These are phyloP conservation scores for Delonix regia DNA, from an alignment of 306 rosid species.

Conservation along the genomic window DNA sequence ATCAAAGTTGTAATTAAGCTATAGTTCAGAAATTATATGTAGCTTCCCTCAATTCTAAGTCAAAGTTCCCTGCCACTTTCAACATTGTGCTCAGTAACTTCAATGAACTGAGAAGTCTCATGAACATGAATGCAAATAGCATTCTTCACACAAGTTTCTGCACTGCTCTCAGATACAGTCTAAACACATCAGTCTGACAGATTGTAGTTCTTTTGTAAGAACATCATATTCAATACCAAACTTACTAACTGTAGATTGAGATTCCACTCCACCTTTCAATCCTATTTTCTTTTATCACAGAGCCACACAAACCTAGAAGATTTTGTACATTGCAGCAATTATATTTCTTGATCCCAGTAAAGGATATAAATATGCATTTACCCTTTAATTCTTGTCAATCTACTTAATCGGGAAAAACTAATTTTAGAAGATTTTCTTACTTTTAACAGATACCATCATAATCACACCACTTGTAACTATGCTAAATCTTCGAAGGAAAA, in stretches of 20 bases:
- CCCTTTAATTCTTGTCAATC: background rate
- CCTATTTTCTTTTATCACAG: background rate
- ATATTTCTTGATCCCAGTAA: background rate
- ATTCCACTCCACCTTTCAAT: background rate
- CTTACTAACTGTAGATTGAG: background rate
- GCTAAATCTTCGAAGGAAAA: background rate
- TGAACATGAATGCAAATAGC: background rate
- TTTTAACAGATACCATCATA: background rate
- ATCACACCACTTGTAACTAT: background rate
- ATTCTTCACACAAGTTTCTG: background rate
- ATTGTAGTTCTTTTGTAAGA: background rate
- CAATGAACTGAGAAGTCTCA: background rate
- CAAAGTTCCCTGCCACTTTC: background rate
- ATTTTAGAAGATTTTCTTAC: background rate
- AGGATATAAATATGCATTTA: background rate
- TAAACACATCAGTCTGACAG: slow-evolving; percentile 11
- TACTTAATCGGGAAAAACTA: background rate
- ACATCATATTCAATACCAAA: background rate
- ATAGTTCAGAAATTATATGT: background rate
- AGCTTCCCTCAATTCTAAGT: background rate
- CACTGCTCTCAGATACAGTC: background rate
- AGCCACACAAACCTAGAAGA: background rate
- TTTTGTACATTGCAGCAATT: background rate
- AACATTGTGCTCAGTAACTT: background rate
- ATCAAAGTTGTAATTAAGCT: background rate